Conservation (phyloP, 2,329 filamentous ascomycete genomes). For the Pezicula carpinea region DNA sequence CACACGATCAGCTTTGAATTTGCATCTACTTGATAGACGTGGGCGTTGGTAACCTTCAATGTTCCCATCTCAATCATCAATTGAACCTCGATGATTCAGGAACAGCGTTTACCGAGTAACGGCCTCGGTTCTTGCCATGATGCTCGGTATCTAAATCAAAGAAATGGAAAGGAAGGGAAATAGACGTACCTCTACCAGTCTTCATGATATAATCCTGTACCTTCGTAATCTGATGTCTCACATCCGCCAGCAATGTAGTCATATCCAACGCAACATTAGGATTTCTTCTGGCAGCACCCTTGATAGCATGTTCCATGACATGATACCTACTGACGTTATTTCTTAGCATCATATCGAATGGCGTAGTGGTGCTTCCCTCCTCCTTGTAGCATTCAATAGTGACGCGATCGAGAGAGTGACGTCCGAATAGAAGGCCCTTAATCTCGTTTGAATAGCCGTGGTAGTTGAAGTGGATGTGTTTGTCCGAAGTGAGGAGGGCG, state of each 20-base stretch:
- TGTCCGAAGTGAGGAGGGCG: conserved; percentile 52
- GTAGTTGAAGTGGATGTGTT: conserved; percentile 59
- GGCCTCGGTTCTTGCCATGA: no score
- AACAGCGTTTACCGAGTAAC: no score
- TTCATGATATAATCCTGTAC: conserved; percentile 47
- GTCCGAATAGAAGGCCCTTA: conserved; percentile 56
- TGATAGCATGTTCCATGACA: conserved; percentile 50
- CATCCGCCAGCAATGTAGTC: conserved; percentile 41
- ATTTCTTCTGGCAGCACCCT: conserved; percentile 42
- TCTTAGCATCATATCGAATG: conserved; percentile 65
- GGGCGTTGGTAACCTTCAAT: no score
- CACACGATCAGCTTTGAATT: no score
- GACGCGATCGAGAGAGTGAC: conserved; percentile 45
- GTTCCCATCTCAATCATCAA: no score
- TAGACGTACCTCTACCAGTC: conserved; percentile 48
- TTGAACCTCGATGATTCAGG: no score
- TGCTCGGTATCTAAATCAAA: no score
- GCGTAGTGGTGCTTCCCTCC: conserved; percentile 63
- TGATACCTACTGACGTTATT: conserved; percentile 58
- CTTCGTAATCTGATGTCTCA: conserved; percentile 44
- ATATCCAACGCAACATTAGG: conserved; percentile 39
- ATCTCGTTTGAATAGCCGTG: conserved; percentile 60
- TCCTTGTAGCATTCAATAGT: conserved; percentile 57
- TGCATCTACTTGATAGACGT: no score
- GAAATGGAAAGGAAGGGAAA: background rate